A percentile compares a stretch with the other conserved stretches of the same genome.
phyloP scores from a whole-genome alignment of 2,329 filamentous ascomycete genomes.

The Verticillium zaregamsianum region DNA sequence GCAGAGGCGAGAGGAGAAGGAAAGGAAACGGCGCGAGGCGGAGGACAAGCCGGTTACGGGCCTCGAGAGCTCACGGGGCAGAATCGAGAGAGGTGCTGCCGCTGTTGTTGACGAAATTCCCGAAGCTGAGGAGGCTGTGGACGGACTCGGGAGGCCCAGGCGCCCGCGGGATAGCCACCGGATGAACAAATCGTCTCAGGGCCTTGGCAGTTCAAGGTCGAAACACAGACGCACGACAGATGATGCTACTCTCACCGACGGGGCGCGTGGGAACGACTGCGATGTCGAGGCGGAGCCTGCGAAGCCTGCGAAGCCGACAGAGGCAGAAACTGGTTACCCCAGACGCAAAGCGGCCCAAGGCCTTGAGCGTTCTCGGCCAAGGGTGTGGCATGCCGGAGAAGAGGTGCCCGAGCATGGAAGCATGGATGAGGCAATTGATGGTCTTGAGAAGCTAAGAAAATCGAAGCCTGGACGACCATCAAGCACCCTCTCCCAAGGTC shows the following conservation, averaged over 20 bases:
- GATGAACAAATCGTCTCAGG: not conserved
- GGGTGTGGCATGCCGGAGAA: not conserved
- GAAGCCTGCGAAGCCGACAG: not conserved
- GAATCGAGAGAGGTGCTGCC: not conserved
- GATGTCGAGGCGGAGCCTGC: not conserved
- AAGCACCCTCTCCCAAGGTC: not conserved
- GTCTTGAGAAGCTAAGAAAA: too few species aligned
- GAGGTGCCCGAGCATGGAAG: too few species aligned
- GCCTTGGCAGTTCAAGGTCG: not conserved
- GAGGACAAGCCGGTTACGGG: not conserved
- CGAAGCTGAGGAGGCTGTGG: not conserved
- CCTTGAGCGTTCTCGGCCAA: not conserved
- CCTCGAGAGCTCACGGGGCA: not conserved
- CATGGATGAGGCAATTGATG: too few species aligned
- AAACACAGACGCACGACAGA: not conserved
- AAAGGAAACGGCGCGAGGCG: conserved; percentile 1
- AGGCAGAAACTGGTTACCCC: not conserved
- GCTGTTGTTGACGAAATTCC: not conserved
- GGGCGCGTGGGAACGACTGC: not conserved
- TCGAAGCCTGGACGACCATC: not conserved
- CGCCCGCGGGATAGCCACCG: not conserved
- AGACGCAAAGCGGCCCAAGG: not conserved
- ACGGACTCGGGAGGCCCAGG: not conserved
- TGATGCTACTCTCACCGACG: not conserved
- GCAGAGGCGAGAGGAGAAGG: conserved; percentile 2